A percentile compares a stretch with the other conserved stretches of the same genome.
These are phyloP conservation scores for Hippophae rhamnoides DNA, from an alignment of 306 rosid species.

Conservation along the genomic window DNA sequence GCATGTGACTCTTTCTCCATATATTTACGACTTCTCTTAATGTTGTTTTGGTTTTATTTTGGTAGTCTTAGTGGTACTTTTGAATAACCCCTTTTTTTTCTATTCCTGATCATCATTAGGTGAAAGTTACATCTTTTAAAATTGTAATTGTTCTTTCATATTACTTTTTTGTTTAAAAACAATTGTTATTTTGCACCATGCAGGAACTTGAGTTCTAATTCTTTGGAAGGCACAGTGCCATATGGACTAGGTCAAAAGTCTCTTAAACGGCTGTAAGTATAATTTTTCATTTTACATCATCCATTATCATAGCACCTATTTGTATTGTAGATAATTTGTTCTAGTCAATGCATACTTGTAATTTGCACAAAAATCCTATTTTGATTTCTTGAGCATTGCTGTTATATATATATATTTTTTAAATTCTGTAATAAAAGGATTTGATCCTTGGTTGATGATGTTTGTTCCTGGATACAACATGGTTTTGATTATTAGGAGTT, in stretches of 20 bases:
- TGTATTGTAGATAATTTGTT: slow-evolving; percentile 5
- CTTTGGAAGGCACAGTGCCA: slow-evolving; percentile 58
- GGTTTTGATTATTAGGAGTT: too few relatives aligned
- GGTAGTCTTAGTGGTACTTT: too few relatives aligned
- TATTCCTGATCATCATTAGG: too few relatives aligned
- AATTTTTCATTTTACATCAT: slow-evolving; percentile 6
- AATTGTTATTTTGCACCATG: slow-evolving; percentile 5
- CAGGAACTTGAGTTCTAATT: slow-evolving; percentile 87
- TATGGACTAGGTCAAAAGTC: slow-evolving; percentile 64
- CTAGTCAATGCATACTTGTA: slow-evolving; percentile 1
- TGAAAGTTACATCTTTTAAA: neutral
- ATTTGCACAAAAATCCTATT: too few relatives aligned
- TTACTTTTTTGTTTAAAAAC: slow-evolving; percentile 1
- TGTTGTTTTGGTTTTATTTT: neutral
- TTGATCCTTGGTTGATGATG: too few relatives aligned
- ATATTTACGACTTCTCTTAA: neutral
- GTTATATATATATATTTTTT: too few relatives aligned
- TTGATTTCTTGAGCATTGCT: too few relatives aligned
- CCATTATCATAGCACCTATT: neutral
- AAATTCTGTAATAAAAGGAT: too few relatives aligned
- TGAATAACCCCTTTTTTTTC: too few relatives aligned
- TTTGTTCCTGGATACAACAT: too few relatives aligned
- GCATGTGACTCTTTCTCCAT: neutral
- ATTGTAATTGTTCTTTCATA: slow-evolving; percentile 1
- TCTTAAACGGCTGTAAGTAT: slow-evolving; percentile 60